These are phyloP conservation scores for Hypoxylon trugodes DNA, from an alignment of 495 filamentous ascomycete species.

Conservation along the genomic window DNA sequence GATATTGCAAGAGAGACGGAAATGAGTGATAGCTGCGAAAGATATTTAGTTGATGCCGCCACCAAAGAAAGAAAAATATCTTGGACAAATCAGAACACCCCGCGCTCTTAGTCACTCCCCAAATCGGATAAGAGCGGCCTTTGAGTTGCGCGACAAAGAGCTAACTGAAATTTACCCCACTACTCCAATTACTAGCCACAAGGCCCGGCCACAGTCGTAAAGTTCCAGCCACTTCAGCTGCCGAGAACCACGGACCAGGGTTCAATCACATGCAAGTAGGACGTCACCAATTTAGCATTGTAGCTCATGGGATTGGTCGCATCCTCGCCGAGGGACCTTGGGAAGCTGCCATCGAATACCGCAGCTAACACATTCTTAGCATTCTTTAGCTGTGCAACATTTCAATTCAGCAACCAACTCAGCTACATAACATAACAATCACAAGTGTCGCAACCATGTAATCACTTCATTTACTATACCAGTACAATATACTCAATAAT, in stretches of 20 bases:
- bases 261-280: constrained; percentile 43
- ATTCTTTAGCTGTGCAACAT: no score
- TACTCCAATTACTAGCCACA: not conserved
- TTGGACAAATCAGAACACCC: constrained; percentile 22
- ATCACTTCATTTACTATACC: no score
- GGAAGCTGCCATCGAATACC: constrained; percentile 3
- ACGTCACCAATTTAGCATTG: constrained; percentile 41
- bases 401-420: constrained; percentile 1
- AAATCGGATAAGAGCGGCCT: constrained; percentile 27
- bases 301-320: constrained; percentile 28
- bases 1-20: not conserved
- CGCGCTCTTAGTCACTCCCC: constrained; percentile 23
- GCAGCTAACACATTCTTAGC: no score
- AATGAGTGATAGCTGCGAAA: not conserved
- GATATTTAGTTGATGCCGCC: constrained; percentile 3
- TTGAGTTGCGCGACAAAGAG: constrained; percentile 27
- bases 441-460: constrained; percentile 32
- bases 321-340: constrained; percentile 43
- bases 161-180: constrained; percentile 23
- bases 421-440: not conserved
- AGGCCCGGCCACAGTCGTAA: not conserved
- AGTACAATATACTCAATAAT: no score
- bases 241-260: not conserved
- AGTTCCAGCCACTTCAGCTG: constrained; percentile 24
- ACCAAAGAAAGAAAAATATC: constrained; percentile 18